Conservation (phyloP, 2,329 filamentous ascomycete species). For the Penicillium palitans region DNA sequence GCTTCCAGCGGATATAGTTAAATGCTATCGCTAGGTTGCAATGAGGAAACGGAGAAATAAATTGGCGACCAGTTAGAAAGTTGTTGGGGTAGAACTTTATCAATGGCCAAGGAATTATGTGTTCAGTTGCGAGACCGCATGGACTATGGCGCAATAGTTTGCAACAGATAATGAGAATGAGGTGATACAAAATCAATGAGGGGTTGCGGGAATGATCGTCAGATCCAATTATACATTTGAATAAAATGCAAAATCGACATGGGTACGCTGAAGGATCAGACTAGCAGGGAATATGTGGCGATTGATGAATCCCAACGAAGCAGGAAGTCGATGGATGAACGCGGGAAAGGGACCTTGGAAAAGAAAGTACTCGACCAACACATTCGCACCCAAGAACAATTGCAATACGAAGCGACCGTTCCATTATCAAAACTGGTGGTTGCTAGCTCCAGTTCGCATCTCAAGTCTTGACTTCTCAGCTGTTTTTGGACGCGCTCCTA, state of each 20-base stretch:
- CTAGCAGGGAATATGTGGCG: neutral
- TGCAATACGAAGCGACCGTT: no score
- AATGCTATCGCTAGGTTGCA: neutral
- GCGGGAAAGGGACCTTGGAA: neutral
- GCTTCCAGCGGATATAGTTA: neutral
- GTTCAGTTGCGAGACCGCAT: neutral
- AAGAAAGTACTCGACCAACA: neutral
- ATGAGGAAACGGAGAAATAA: neutral
- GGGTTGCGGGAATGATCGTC: neutral
- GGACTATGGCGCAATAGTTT: slow-evolving; percentile 11
- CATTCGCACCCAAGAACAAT: no score
- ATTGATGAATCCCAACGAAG: neutral
- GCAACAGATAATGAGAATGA: slow-evolving; percentile 3
- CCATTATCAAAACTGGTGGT: neutral
- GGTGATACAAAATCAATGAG: neutral
- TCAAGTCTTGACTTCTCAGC: neutral
- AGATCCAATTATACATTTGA: neutral
- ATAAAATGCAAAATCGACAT: neutral
- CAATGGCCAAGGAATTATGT: slow-evolving; percentile 6
- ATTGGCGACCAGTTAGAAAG: neutral
- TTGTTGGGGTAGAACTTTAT: neutral
- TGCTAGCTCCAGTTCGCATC: rapidly evolving
- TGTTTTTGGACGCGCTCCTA: neutral
- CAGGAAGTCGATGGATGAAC: neutral
- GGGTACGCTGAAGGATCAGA: neutral